phyloP scores from a whole-genome alignment of 768 basidiomycete genomes.

The Pluteus cervinus region DNA sequence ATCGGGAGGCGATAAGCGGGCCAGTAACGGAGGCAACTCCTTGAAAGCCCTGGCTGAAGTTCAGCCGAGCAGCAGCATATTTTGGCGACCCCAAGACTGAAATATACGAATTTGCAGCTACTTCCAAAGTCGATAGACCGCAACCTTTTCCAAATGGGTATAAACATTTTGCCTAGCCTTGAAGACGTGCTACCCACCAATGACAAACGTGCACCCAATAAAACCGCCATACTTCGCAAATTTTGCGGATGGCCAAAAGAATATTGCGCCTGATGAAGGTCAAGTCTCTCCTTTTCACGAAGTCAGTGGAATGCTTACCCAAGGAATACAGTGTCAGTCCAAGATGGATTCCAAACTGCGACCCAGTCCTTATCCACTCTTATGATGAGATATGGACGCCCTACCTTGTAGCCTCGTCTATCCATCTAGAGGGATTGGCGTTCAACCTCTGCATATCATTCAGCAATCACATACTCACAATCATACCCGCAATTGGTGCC shows the following conservation, averaged over 20 bases:
- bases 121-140: conserved; percentile 62
- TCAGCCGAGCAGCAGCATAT: conserved; percentile 69
- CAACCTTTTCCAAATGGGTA: conserved; percentile 33
- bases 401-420: conserved; percentile 59
- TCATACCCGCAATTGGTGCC: conserved; percentile 50
- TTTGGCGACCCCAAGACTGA: conserved; percentile 60
- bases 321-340: conserved; percentile 55
- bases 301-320: conserved; percentile 22
- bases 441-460: background rate
- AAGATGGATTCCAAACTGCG: conserved; percentile 50
- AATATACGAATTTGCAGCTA: conserved; percentile 79
- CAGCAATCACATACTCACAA: conserved; percentile 33
- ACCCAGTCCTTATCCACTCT: no score
- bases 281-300: background rate
- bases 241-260: conserved; percentile 76
- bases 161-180: background rate
- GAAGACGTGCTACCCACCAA: conserved; percentile 31
- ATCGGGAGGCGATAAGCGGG: conserved; percentile 68
- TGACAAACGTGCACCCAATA: conserved; percentile 68
- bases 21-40: conserved; percentile 70
- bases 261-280: conserved; percentile 48
- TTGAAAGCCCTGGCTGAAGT: conserved; percentile 78
- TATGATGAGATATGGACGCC: no score
- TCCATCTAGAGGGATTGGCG: conserved; percentile 38
- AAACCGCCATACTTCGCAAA: conserved; percentile 67